phyloP scores from a whole-genome alignment of 441 rosid species.

The Aleurites moluccanus region DNA sequence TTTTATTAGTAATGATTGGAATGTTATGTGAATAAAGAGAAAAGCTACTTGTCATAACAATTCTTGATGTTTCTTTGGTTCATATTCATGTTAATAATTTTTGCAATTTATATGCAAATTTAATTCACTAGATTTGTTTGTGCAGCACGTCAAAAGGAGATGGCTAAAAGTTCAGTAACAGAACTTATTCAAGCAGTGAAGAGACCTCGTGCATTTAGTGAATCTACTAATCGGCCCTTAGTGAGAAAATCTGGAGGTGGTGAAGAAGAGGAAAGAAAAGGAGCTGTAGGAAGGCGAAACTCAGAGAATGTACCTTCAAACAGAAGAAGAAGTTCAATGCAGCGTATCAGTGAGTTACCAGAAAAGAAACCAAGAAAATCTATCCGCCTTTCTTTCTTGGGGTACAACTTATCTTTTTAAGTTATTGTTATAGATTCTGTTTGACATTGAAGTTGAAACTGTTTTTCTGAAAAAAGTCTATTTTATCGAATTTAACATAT shows the following conservation, averaged over 20 bases:
- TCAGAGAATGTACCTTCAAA: constrained; percentile 55
- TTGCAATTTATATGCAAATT: not conserved
- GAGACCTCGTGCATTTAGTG: constrained; percentile 81
- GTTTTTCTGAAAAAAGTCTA: too few species aligned
- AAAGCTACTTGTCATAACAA: not conserved
- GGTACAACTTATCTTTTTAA: constrained; percentile 34
- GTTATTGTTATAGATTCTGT: not conserved
- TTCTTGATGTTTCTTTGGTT: not conserved
- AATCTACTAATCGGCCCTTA: constrained; percentile 55
- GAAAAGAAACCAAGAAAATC: constrained; percentile 70
- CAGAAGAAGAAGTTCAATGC: constrained; percentile 66
- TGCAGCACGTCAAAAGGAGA: constrained; percentile 88
- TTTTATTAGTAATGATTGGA: too few species aligned
- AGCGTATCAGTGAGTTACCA: constrained; percentile 70
- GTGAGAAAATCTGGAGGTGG: constrained; percentile 56
- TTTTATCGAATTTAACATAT: not conserved
- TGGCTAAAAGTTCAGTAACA: constrained; percentile 65
- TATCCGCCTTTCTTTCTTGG: constrained; percentile 73
- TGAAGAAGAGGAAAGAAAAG: constrained; percentile 42
- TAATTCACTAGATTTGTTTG: not conserved
- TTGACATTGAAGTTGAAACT: not conserved
- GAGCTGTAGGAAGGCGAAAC: constrained; percentile 47
- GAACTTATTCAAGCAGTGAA: constrained; percentile 89
- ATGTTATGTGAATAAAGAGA: too few species aligned
- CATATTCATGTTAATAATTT: not conserved